Evolutionary conservation across 2,329 filamentous ascomycete species (phyloP).

Genomic region (Decorospora gaudefroyi): DNA sequence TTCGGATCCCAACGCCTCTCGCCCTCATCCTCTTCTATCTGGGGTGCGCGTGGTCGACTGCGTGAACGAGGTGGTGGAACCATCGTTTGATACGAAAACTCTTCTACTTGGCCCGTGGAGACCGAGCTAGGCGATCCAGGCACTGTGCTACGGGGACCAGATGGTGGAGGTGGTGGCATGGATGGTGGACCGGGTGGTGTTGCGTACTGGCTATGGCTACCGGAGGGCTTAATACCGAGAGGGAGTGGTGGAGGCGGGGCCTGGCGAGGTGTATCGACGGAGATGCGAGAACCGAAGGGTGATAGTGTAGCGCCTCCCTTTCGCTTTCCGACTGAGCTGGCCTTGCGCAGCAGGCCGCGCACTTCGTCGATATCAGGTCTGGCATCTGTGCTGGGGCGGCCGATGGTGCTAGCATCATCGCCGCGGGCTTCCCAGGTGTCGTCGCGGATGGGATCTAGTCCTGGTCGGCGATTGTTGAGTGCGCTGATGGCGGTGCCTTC

Average conservation of each 20-base stretch:
- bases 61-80: slow-evolving; percentile 34
- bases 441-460: slow-evolving; percentile 51
- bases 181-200: slow-evolving; percentile 23
- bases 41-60: slow-evolving; percentile 22
- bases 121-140: slow-evolving; percentile 41
- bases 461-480: slow-evolving; percentile 52
- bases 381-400: slow-evolving; percentile 49
- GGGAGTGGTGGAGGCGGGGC: slow-evolving; percentile 38
- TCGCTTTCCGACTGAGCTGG: slow-evolving; percentile 52
- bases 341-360: slow-evolving; percentile 51
- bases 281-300: slow-evolving; percentile 24
- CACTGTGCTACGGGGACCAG: slow-evolving; percentile 25
- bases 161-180: slow-evolving; percentile 21
- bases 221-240: slow-evolving; percentile 31
- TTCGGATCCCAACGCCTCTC: slow-evolving; percentile 21
- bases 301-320: slow-evolving; percentile 38
- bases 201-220: slow-evolving; percentile 31
- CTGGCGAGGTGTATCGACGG: slow-evolving; percentile 24
- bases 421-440: slow-evolving; percentile 51
- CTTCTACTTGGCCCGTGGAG: slow-evolving; percentile 40
- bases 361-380: slow-evolving; percentile 55
- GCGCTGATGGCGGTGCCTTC: slow-evolving; percentile 52
- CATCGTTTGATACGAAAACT: slow-evolving; percentile 43
- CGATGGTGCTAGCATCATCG: slow-evolving; percentile 46
- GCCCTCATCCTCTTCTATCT: slow-evolving; percentile 26